Evolutionary conservation across 2,329 filamentous ascomycete species (phyloP).

Genomic region (Fusarium multiceps): DNA sequence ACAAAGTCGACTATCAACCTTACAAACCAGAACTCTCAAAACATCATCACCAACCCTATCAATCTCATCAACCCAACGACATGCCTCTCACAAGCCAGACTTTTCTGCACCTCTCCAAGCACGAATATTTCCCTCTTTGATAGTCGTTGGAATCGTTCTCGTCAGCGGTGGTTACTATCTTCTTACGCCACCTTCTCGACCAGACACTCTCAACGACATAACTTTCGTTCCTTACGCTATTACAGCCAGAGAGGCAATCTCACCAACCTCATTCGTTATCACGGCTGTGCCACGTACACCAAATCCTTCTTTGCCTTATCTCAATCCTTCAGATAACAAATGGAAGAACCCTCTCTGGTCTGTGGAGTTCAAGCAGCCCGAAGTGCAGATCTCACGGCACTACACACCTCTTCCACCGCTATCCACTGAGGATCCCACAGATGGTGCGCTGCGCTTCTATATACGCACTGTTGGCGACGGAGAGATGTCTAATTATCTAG

Average conservation of each 20-base stretch:
- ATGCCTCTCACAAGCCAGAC: conserved; percentile 24
- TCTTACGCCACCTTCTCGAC: conserved; percentile 37
- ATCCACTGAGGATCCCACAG: conserved; percentile 44
- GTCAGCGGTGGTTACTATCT: conserved; percentile 45
- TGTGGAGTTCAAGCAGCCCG: conserved; percentile 93
- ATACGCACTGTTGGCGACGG: conserved; percentile 82
- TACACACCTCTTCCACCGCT: conserved; percentile 86
- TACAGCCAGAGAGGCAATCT: conserved; percentile 69
- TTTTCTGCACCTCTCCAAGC: conserved; percentile 60
- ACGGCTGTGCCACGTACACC: conserved; percentile 63
- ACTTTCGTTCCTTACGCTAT: conserved; percentile 76
- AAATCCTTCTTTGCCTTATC: conserved; percentile 45
- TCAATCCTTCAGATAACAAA: conserved; percentile 30
- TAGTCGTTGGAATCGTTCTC: conserved; percentile 41
- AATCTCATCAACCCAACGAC: conserved; percentile 2
- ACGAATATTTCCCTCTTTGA: conserved; percentile 37
- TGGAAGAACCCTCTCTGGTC: conserved; percentile 77
- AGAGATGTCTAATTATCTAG: conserved; percentile 87
- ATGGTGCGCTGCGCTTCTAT: conserved; percentile 72
- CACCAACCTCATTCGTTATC: conserved; percentile 75
- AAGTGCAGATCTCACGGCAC: conserved; percentile 88
- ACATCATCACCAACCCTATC: not conserved
- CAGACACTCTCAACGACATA: conserved; percentile 63
- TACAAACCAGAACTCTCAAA: not conserved
- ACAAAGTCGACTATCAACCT: not conserved